Evolutionary conservation across 2,329 filamentous ascomycete genomes (phyloP), one percentile per base, ranked within the genome.

Genomic region (Trichothecium roseum): DNA sequence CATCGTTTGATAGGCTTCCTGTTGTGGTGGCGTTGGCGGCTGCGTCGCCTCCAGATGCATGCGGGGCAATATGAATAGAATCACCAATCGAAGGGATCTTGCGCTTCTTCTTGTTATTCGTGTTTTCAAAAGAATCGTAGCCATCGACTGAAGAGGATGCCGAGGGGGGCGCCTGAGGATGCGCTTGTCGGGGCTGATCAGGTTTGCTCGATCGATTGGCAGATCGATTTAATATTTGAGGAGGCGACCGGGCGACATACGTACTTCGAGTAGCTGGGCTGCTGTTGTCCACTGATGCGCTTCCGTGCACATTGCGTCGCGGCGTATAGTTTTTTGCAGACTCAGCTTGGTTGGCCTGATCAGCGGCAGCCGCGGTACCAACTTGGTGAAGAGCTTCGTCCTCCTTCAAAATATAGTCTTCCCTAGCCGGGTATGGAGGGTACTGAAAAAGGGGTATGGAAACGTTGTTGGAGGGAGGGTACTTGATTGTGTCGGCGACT

Each of bases 61-160:
- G 67, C 6, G 54, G 50, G 3, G 59, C 58, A 34, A 60, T 63
- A 15, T 69, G 46, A 4, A 57, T 73, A 12, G 78, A 68, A 48
- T 84, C 83, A 14, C 84, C 83, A 8, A 85, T 86, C 0, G 87
- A 87, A 1, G 91, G 91, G 27, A 98, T 96, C 62, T 98, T 98
- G 46, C 91, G 76, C 60, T 98, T 96, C 67, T 96, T 98, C 62
- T 98, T 98, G 56, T 98, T 98, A 57, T 94, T 96, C 26, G 86
- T 94, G 51, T 96, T 96, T 59, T 98, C 91, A 50, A 95, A 94
- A 6, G 86, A 91, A 57, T 98, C 91, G 56, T 96, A 96, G 12
- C 88, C 87, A 55, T 96, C 89, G 9, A 75, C 65, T 3, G 81
- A 82, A 4, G 80, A 81, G 5, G 74, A 70, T 17, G 80, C 78